A percentile compares a stretch with the other conserved stretches of the same genome.
These are phyloP conservation scores for Trametes versicolor DNA, from an alignment of 1,284 basidiomycete genomes.

Conservation along the genomic window DNA sequence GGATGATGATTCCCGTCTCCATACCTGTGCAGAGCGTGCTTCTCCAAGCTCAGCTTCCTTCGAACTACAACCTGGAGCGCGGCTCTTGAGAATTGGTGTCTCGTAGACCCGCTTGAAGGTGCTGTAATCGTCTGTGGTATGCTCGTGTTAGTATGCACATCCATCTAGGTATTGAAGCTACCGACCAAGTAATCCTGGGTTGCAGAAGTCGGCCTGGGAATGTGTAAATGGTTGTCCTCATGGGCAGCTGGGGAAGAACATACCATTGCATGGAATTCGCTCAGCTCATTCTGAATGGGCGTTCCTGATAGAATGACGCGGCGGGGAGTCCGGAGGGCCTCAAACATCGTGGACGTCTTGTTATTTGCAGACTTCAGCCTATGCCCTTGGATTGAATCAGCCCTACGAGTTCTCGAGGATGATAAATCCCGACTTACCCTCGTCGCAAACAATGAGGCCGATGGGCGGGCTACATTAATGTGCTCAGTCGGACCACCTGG, in stretches of 20 bases:
- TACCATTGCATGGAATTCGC: conserved; percentile 97
- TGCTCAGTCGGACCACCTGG: background rate
- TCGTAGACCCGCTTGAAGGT: conserved; percentile 88
- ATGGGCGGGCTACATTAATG: conserved; percentile 77
- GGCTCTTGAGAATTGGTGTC: conserved; percentile 88
- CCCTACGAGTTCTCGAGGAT: background rate
- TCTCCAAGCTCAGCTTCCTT: conserved; percentile 83
- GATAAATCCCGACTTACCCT: conserved; percentile 61
- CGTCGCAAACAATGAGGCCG: conserved; percentile 95
- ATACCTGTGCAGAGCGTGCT: conserved; percentile 76
- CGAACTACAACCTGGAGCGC: conserved; percentile 77
- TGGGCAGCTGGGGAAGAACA: conserved; percentile 30
- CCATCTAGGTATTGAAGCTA: conserved; percentile 16
- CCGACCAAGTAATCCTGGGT: conserved; percentile 86
- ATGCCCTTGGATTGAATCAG: conserved; percentile 68
- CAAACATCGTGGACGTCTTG: conserved; percentile 93
- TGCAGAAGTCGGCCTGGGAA: conserved; percentile 88
- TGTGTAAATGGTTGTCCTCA: conserved; percentile 8
- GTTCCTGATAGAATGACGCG: conserved; percentile 95
- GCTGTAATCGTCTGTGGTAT: conserved; percentile 68
- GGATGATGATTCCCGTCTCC: background rate
- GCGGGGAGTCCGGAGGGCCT: conserved; percentile 77
- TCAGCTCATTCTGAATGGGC: conserved; percentile 96
- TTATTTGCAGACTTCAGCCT: conserved; percentile 92
- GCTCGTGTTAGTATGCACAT: conserved; percentile 30